Evolutionary conservation across 2,329 filamentous ascomycete species (phyloP), one percentile per base, ranked within the genome.

Genomic region (Alternaria angustiovoidea): DNA sequence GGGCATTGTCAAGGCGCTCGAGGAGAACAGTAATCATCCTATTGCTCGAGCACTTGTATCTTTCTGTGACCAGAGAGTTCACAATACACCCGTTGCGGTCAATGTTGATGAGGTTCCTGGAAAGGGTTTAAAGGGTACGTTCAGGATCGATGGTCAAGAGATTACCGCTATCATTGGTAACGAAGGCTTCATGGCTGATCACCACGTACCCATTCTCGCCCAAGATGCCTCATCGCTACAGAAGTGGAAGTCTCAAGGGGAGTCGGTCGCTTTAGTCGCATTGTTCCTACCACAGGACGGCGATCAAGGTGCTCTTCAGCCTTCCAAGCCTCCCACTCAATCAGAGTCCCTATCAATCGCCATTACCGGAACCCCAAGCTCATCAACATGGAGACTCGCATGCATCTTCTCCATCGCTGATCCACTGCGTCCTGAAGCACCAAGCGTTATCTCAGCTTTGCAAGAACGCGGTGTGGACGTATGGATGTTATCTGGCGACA

Each of bases 401-500:
- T 88, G 89, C 1, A 84, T 89, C 11, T 88, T 97, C 65, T 88
- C 92, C 47, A 89, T 94, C 49, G 89, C 93, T 0, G 94, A 97
- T 67, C 88, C 92, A 1, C 86, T 97, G 64, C 90, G 94, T 2
- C 85, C 87, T 0, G 92, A 96, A 78, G 89, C 93, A 0, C 78
- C 81, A 1, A 72, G 81, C 7, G 88, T 94, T 18, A 85, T 96
- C 59, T 77, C 80, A 7, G 83, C 88, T 1, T 86, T 97, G 0
- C 85, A 87, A 43, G 78, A 84, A 5, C 86, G 86, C 16, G 88
- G 90, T 20, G 89, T 91, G 47, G 86, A 89, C 32, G 91, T 96
- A 4, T 97, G 90, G 88, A 96, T 97, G 92, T 88, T 97, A 38
- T 96, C 93, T 0, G 94, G 94, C 30, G 94, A 97, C 81, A 97